Conservation (phyloP, 1,139 yeast genomes). For the Candida glucosophila region DNA sequence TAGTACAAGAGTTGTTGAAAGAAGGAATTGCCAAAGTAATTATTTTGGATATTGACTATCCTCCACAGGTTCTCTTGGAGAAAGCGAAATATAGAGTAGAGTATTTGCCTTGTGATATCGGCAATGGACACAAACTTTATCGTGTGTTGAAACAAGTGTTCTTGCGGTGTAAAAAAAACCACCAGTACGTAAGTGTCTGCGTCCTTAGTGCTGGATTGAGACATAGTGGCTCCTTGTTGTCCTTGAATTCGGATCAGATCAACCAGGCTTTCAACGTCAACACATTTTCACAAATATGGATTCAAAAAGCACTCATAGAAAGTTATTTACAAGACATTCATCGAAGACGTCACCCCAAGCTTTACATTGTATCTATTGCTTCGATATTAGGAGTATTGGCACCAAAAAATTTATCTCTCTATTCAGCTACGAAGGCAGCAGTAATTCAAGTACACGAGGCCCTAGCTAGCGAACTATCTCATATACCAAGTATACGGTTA, state of each 20-base stretch:
- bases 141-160: slow-evolving; percentile 14
- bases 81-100: slow-evolving; percentile 10
- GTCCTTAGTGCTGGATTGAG: slow-evolving; percentile 75
- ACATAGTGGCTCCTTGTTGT: slow-evolving; percentile 34
- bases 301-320: slow-evolving; percentile 35
- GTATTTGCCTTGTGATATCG: slow-evolving; percentile 43
- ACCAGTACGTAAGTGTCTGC: slow-evolving; percentile 39
- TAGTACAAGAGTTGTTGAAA: slow-evolving; percentile 26
- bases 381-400: slow-evolving; percentile 67
- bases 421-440: slow-evolving; percentile 63
- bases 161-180: slow-evolving; percentile 16
- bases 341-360: slow-evolving; percentile 8
- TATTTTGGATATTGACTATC: slow-evolving; percentile 39
- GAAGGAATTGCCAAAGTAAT: slow-evolving; percentile 28
- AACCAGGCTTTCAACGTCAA: slow-evolving; percentile 43
- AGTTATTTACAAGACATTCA: slow-evolving; percentile 13
- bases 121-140: slow-evolving; percentile 22
- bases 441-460: slow-evolving; percentile 53
- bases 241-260: slow-evolving; percentile 23
- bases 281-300: slow-evolving; percentile 44
- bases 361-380: slow-evolving; percentile 56
- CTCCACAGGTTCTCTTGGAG: slow-evolving; percentile 8
- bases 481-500: slow-evolving; percentile 23
- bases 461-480: slow-evolving; percentile 37
- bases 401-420: slow-evolving; percentile 57